A percentile compares a stretch with the other conserved stretches of the same genome.
phyloP scores from a whole-genome alignment of 2,329 filamentous ascomycete species.

The Remersonia thermophila region DNA sequence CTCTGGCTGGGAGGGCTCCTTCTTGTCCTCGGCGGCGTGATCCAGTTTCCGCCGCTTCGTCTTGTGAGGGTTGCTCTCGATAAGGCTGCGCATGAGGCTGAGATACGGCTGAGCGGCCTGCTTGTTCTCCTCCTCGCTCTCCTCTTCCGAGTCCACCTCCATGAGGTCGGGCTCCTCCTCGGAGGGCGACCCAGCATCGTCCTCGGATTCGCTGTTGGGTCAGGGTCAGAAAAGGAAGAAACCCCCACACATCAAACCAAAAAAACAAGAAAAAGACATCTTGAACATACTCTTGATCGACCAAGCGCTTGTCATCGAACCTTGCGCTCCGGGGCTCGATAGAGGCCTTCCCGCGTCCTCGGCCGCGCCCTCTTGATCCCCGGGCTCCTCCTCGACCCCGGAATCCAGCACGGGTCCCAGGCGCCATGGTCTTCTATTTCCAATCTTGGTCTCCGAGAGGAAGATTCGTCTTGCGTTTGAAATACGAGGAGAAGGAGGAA shows the following conservation, averaged over 20 bases:
- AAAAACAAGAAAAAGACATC: not conserved
- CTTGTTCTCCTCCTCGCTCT: conserved; percentile 33
- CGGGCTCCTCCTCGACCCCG: conserved; percentile 17
- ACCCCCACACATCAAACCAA: too few species aligned
- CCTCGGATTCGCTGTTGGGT: conserved; percentile 14
- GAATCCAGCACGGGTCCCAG: conserved; percentile 17
- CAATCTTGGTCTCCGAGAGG: too few species aligned
- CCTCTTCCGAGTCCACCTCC: conserved; percentile 33
- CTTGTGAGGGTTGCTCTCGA: conserved; percentile 29
- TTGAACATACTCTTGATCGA: not conserved
- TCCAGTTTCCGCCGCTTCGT: conserved; percentile 48
- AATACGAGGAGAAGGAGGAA: too few species aligned
- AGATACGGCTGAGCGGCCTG: conserved; percentile 39
- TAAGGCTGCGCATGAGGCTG: conserved; percentile 45
- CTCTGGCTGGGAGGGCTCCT: not conserved
- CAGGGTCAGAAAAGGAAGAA: conserved; percentile 1
- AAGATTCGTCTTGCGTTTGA: too few species aligned
- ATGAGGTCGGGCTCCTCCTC: conserved; percentile 19
- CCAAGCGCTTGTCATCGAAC: not conserved
- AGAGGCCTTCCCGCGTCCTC: not conserved
- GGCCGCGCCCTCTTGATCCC: not conserved
- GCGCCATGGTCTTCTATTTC: conserved; percentile 22
- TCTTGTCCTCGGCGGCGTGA: conserved; percentile 18
- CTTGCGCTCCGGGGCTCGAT: not conserved
- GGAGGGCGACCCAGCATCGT: conserved; percentile 3